A percentile compares a stretch with the other conserved stretches of the same genome.
Evolutionary conservation across 768 basidiomycete species (phyloP).

Genomic region (Russula abietina): DNA sequence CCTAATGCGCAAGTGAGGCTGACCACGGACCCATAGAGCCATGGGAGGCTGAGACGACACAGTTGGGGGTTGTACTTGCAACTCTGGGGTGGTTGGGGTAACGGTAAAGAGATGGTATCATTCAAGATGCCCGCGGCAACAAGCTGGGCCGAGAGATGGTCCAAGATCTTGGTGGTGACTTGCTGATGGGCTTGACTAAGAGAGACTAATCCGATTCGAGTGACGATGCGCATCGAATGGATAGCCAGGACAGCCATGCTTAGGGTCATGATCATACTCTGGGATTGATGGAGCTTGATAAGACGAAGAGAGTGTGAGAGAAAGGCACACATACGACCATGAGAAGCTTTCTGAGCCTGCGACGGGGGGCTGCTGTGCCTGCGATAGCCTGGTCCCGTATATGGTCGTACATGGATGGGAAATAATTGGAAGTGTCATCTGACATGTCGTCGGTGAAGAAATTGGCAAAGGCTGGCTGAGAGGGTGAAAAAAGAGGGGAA

Average conservation of each 20-base stretch:
- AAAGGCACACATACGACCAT: conserved; percentile 13
- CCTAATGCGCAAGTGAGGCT: conserved; percentile 18
- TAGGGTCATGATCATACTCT: conserved; percentile 21
- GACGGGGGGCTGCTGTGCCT: conserved; percentile 12
- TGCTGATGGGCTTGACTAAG: conserved; percentile 1
- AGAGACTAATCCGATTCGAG: conserved; percentile 11
- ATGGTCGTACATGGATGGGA: conserved; percentile 19
- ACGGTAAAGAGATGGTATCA: background rate
- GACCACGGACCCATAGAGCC: conserved; percentile 16
- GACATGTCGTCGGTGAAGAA: conserved; percentile 20
- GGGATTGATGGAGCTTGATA: background rate
- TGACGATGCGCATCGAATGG: conserved; percentile 17
- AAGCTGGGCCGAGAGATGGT: conserved; percentile 9
- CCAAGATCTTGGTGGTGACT: conserved; percentile 10
- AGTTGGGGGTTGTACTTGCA: conserved; percentile 13
- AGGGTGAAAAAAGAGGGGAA: background rate
- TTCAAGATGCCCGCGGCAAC: conserved; percentile 14
- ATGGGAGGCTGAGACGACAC: conserved; percentile 20
- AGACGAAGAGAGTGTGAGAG: background rate
- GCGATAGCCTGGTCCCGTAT: conserved; percentile 3
- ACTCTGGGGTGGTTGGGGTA: conserved; percentile 11
- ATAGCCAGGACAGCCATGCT: conserved; percentile 20
- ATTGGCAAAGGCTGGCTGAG: conserved; percentile 7
- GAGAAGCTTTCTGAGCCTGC: conserved; percentile 18
- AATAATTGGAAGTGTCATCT: conserved; percentile 11